These are phyloP conservation scores for Amphirosellinia nigrospora DNA, from an alignment of 495 filamentous ascomycete genomes.

Conservation along the genomic window DNA sequence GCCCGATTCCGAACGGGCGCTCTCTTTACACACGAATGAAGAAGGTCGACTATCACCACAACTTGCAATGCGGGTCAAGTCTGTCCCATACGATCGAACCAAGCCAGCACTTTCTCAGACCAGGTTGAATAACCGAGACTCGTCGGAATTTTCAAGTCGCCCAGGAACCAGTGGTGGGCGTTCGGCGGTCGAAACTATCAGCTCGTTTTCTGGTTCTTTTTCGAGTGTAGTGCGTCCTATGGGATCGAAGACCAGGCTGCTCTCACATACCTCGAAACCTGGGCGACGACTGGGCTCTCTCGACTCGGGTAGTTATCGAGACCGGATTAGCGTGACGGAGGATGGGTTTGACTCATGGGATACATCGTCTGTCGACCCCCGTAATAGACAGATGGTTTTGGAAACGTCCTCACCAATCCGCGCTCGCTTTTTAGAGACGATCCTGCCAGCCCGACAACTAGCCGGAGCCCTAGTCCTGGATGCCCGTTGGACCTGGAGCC, in stretches of 20 bases:
- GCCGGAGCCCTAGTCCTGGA: constrained; percentile 56
- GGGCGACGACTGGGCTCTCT: constrained; percentile 44
- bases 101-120: constrained; percentile 31
- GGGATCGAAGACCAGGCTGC: constrained; percentile 55
- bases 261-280: constrained; percentile 34
- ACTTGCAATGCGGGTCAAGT: constrained; percentile 45
- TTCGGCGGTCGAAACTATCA: constrained; percentile 55
- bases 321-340: constrained; percentile 41
- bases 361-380: constrained; percentile 65
- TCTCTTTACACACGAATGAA: constrained; percentile 39
- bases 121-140: constrained; percentile 33
- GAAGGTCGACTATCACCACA: constrained; percentile 33
- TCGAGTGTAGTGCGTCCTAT: constrained; percentile 58
- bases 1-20: constrained; percentile 30
- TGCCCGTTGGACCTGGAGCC: constrained; percentile 51
- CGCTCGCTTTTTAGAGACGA: constrained; percentile 61
- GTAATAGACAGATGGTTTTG: constrained; percentile 61
- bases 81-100: constrained; percentile 54
- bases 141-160: constrained; percentile 39
- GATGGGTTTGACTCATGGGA: constrained; percentile 76
- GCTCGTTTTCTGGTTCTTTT: constrained; percentile 59
- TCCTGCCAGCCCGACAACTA: constrained; percentile 61
- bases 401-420: constrained; percentile 52
- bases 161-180: constrained; percentile 50
- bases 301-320: constrained; percentile 43